These are phyloP conservation scores for Agapanthus africanus DNA, from an alignment of 106 monocot genomes.

Conservation along the genomic window DNA sequence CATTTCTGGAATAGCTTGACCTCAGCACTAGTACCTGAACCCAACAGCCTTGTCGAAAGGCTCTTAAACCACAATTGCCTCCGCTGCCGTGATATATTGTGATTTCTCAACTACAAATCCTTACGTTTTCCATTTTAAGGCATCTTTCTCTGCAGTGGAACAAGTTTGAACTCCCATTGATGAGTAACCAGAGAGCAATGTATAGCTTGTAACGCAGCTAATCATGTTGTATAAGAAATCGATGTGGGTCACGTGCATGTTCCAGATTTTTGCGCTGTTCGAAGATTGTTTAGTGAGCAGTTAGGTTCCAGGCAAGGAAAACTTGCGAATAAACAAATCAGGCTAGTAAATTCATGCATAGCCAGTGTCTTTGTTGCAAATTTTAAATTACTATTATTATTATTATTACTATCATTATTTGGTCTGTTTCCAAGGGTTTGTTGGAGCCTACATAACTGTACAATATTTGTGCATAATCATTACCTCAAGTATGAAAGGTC, in stretches of 20 bases:
- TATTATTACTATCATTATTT: background rate
- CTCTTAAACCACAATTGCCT: conserved; percentile 63
- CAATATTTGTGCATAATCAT: too few relatives aligned
- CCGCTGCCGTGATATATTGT: conserved; percentile 65
- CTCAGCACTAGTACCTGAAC: conserved; percentile 70
- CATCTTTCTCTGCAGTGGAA: too few relatives aligned
- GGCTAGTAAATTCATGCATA: background rate
- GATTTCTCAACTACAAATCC: too few relatives aligned
- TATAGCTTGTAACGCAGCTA: background rate
- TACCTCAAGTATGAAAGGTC: background rate
- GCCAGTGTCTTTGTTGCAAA: background rate
- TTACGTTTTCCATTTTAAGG: background rate
- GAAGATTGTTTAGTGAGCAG: too few relatives aligned
- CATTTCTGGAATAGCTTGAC: conserved; percentile 95
- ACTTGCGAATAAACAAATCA: too few relatives aligned
- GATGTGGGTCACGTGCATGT: background rate
- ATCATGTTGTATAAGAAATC: background rate
- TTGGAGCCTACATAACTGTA: background rate
- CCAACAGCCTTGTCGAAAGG: conserved; percentile 65
- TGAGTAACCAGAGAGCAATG: background rate
- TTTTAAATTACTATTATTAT: too few relatives aligned
- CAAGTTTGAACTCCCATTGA: background rate
- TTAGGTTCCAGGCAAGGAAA: too few relatives aligned
- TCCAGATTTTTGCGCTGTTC: background rate
- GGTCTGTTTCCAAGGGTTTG: background rate